Evolutionary conservation across 148 eudicot genomes (phyloP).

Genomic region (Silene uniflora): DNA sequence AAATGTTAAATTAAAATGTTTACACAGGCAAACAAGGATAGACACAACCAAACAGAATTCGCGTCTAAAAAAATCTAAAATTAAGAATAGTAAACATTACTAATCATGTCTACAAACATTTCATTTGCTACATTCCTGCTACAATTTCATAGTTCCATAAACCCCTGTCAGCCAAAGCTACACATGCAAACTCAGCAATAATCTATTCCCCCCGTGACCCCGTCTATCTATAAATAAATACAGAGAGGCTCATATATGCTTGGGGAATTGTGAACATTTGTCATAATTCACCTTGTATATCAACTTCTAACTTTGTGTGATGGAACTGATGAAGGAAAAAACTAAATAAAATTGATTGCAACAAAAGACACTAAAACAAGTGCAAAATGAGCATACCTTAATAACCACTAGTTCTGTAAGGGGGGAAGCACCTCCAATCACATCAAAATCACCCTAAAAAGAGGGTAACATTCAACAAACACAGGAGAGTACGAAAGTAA

Average conservation of each 20-base stretch:
- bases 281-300: not conserved
- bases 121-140: not conserved
- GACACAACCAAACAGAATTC: not conserved
- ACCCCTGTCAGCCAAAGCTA: not conserved
- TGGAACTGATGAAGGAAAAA: not conserved
- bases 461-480: not conserved
- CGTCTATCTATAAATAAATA: not conserved
- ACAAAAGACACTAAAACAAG: not conserved
- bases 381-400: slow-evolving; percentile 50
- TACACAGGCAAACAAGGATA: not conserved
- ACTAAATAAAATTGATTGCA: not conserved
- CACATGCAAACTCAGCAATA: not conserved
- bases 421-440: slow-evolving; percentile 86
- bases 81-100: not conserved
- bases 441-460: slow-evolving; percentile 81
- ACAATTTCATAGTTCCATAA: not conserved
- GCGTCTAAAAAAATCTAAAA: not conserved
- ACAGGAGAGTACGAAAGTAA: not conserved
- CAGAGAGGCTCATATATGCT: not conserved
- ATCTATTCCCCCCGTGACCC: not conserved
- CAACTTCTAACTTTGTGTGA: not conserved
- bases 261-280: not conserved
- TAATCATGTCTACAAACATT: not conserved
- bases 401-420: slow-evolving; percentile 89
- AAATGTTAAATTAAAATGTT: not conserved